Base-by-base conservation (phyloP, 768 basidiomycete genomes). In the Mycena olivaceomarginata region DNA sequence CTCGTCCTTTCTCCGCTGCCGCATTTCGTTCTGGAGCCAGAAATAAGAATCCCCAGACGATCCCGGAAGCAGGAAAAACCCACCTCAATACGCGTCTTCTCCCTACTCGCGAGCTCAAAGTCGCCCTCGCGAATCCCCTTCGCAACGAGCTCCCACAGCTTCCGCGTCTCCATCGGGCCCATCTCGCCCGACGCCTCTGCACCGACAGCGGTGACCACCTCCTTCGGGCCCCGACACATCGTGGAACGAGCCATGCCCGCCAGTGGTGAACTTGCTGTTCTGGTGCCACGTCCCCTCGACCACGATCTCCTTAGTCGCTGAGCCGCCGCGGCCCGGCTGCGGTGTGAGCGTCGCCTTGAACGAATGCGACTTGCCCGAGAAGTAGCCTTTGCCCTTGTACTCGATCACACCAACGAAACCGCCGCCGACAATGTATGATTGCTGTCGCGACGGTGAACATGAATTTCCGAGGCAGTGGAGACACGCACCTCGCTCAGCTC, bases 321-420 rank as follows among this genome's bases (percentile, higher is more conserved):
- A 83, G 68, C 76, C 84, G 79, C 77, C 85, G 81, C 79, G 85
- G 76, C 68, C 86, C 85, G 60, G 87, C 56, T 91, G 88, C 13
- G 91, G 91, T 0, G 90, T 83, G n/a, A 97, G 84, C 1, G 89
- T 89, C 12, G 98, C 97, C 85, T 97, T 98, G 92, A 97, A 98
- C 4, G 93, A 89, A 87, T 99, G 98, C 5, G 96, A 93, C 84
- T 97, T 98, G 71, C 98, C 98, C 46, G 93, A 92, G 84, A 99
- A 96, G 87, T 98, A 99, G 39, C 98, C 98, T 82, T 96, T 97
- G 85, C 98, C 98, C 83, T 97, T 97, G 90, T 98, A 99, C 79
- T 98, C 96, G 84, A 99, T 94, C 84, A 90, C 80, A n/a, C 82
- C 83, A 70, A 86, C 82, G 72, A 84, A 85, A 15, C 87, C 85